Base-by-base conservation (phyloP, 768 basidiomycete genomes). In the Calocybe gangraenosa region DNA sequence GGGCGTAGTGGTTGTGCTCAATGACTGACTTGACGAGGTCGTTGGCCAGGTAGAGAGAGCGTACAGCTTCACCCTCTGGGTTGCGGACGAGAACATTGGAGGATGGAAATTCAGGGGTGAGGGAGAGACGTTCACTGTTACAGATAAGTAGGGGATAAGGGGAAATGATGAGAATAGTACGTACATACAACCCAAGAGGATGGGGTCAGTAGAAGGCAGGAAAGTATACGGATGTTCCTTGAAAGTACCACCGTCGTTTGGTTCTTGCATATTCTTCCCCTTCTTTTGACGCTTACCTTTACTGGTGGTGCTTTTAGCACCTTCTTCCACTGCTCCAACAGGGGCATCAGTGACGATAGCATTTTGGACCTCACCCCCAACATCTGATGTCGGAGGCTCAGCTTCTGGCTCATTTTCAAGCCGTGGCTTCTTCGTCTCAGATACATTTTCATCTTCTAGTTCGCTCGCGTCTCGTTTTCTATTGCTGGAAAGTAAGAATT, bases 211-310 rank as follows among this genome's bases (percentile, higher is more conserved):
- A 2, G 80, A 71, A 1, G 78, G 59, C 22, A 97, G 66, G 67
- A 86, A 93, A 0, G 87, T 91, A 61, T 87, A 96, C 1, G 94
- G 93, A 61, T 89, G 90, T 62, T 98, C 94, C 59, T 86, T 92
- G 73, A 87, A 93, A 10, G 65, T 63, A 13, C 69, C 64, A 46
- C 62, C 64, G 41, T 46, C 54, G 41, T 38, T 57, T 40, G 28
- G 22, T 2, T 41, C 47, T 36, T 61, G 60, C 37, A 20, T 40
- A 52, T 43, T 55, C 42, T 46, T 58, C 44, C 21, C 42, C 46
- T 50, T 51, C 19, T 44, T 56, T 54, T 46, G 47, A 33, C 41
- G 35, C 38, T 44, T 42, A 19, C 40, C 17, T 50, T 48, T 30
- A 28, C 33, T 34, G 17, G 47, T 9, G 30, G 25, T 37, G 22